Evolutionary conservation across 352 stramenopile genomes (phyloP), one percentile per base, ranked within the genome.

Genomic region (Pythium rishiriense): DNA sequence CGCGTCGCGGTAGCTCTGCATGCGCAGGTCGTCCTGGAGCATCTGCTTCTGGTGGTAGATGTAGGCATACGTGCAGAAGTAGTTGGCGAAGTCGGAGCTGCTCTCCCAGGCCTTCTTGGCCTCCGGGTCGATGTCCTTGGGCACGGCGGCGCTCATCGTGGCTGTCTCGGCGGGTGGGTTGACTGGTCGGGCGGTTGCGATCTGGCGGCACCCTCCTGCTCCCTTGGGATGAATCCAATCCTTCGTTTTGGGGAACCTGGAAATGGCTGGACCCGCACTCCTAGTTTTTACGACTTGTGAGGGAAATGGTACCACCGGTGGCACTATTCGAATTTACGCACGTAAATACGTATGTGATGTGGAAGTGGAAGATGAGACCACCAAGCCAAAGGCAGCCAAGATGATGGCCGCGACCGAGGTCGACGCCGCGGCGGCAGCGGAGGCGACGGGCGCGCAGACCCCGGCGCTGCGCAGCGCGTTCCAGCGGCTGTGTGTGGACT

Each of bases 11-110:
- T 99, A 99, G 51, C 96, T 97, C 49, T 98, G 94, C 95, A 99
- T 99, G 68, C 98, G 96, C 74, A 99, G 90, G 74, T 98, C 90
- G 81, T 99, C 98, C 56, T 96, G 96, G 22, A 99, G 90, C 98
- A 99, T 99, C 78, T 99, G 97, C 81, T 99, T 94, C 70, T 96
- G 87, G 75, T 96, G 87, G 74, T 94, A 96, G 72, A 96, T 93
- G 74, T 83, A 96, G 42, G 83, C 87, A 72, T 96, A 96, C 43
- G 87, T 96, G 81, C 85, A 94, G 63, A 96, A 96, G 77, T 94
- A 96, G 72, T 94, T 94, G 72, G 87, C 85, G 58, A 94, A 96
- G 81, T 96, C 85, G 46, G 85, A 94, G 58, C 81, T 92, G 21
- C 72, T 68, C 67, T 96, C 85, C 81, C 80, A 94, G 42, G 73